These are phyloP conservation scores for Colletotrichum sp. DNA, from an alignment of 2,329 filamentous ascomycete species.

Conservation along the genomic window DNA sequence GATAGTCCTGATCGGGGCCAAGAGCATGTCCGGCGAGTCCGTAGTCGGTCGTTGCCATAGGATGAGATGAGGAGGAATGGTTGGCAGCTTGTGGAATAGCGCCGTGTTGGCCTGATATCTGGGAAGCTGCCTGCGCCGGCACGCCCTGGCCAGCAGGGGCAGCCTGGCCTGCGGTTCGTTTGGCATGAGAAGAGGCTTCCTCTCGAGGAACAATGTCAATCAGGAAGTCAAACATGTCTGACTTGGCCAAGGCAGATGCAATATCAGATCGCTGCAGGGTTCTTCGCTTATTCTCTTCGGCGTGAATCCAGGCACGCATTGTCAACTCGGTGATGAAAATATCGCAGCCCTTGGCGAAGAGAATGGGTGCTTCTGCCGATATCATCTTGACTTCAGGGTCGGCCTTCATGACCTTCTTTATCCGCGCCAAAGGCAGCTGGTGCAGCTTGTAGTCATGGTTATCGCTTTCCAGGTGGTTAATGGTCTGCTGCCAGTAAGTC, in stretches of 20 bases:
- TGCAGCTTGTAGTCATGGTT: slow-evolving; percentile 99
- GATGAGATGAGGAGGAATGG: slow-evolving; percentile 54
- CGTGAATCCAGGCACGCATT: slow-evolving; percentile 99
- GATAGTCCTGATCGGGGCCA: slow-evolving; percentile 77
- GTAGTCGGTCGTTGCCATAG: slow-evolving; percentile 67
- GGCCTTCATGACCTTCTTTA: slow-evolving; percentile 99
- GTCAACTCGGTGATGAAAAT: slow-evolving; percentile 99
- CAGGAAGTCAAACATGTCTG: slow-evolving; percentile 99
- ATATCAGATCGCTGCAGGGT: slow-evolving; percentile 97
- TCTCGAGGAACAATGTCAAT: slow-evolving; percentile 98
- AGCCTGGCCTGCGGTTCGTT: slow-evolving; percentile 68
- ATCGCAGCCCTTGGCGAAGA: slow-evolving; percentile 98
- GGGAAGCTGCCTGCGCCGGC: slow-evolving; percentile 40
- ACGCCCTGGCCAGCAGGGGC: slow-evolving; percentile 40
- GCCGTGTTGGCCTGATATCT: slow-evolving; percentile 58
- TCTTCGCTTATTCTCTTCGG: slow-evolving; percentile 96
- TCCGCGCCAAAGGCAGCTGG: slow-evolving; percentile 93
- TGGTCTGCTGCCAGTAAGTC: slow-evolving; percentile 99
- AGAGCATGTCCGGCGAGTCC: slow-evolving; percentile 68
- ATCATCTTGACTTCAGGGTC: slow-evolving; percentile 99
- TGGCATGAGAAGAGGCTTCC: slow-evolving; percentile 85
- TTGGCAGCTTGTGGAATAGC: slow-evolving; percentile 60
- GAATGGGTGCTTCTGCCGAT: slow-evolving; percentile 94
- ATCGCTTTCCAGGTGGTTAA: slow-evolving; percentile 92
- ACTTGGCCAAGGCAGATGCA: slow-evolving; percentile 92